Base-by-base conservation (phyloP, 768 basidiomycete genomes). In the Amanita rimosa region DNA sequence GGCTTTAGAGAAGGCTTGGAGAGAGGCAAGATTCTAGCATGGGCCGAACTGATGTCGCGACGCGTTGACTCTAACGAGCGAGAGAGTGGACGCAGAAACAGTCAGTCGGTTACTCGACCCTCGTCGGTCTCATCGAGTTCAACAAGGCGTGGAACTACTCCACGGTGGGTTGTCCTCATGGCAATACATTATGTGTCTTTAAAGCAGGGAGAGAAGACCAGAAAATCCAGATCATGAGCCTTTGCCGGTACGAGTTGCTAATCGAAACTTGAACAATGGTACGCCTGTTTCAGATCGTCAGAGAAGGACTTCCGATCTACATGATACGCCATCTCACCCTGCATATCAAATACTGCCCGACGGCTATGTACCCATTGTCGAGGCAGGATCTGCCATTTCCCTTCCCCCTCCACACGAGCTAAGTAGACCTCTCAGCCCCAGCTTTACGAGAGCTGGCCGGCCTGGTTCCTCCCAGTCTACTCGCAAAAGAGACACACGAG, bases 371-470 rank as follows among this genome's bases (percentile, higher is more conserved):
- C 76, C 78, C 0, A 65, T 57, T n/a, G 40, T 70, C 52, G 69
- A 64, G 11, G 50, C 63, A 0, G 63, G 69, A 49, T 63, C 64
- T 8, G 58, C 63, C 16, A 74, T 75, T 14, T 52, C 60, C 4
- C 61, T 78, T n/a, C 75, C 75, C 4, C 70, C 76, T 16, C 78
- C 78, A 1, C 72, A 77, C 48, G 75, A 70, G 50, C 52, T 78
- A 16, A 65, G 62, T 14, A 59, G 58, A 8, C 60, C 60, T 2
- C 52, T 63, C 2, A 44, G 42, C 19, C 40, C 24, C 5, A 19
- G 29, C 26, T 36, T 35, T 7, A 37, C 21, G 22, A 19, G 16
- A 16, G 29, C 8, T 41, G 36, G 11, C 19, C 42, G 17, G 26
- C 27, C 47, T 34, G 38, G 10, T 8, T 36, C 17, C 17, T 6